Evolutionary conservation across 2,329 filamentous ascomycete species (phyloP).

Genomic region (Emmonsiellopsis sp.): DNA sequence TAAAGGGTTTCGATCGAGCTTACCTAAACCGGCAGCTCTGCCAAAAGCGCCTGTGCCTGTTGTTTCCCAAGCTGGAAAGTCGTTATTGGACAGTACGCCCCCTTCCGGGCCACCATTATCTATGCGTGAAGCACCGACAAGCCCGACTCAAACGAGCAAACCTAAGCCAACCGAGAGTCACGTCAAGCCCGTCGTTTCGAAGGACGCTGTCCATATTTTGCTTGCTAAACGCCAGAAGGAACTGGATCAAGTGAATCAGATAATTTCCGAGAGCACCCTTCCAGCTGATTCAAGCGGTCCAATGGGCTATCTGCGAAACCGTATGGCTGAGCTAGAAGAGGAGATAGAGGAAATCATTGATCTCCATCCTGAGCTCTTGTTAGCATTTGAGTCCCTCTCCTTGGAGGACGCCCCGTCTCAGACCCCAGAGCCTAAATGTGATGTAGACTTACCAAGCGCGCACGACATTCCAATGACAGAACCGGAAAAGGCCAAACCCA

Average conservation of each 20-base stretch:
- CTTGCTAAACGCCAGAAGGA: neutral
- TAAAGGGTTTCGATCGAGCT: constrained; percentile 13
- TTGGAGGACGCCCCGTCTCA: constrained; percentile 2
- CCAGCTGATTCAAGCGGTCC: neutral
- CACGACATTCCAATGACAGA: too few species aligned
- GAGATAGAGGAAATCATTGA: neutral
- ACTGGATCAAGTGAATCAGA: neutral
- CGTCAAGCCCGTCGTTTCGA: neutral
- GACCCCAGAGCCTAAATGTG: neutral
- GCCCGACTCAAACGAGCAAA: neutral
- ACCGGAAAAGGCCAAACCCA: too few species aligned
- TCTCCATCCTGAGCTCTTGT: neutral
- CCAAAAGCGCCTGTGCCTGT: constrained; percentile 10
- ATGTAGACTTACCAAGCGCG: too few species aligned
- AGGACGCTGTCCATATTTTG: neutral
- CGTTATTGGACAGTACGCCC: neutral
- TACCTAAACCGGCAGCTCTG: constrained; percentile 13
- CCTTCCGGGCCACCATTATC: neutral
- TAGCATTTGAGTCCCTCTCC: neutral
- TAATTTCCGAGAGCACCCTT: neutral
- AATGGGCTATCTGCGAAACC: neutral
- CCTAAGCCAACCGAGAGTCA: neutral
- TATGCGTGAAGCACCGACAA: neutral
- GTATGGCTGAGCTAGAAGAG: neutral
- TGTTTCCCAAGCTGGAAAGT: constrained; percentile 10